Evolutionary conservation across 202 grass and related monocot genomes (phyloP).

Genomic region (Brachypodium distachyon): DNA sequence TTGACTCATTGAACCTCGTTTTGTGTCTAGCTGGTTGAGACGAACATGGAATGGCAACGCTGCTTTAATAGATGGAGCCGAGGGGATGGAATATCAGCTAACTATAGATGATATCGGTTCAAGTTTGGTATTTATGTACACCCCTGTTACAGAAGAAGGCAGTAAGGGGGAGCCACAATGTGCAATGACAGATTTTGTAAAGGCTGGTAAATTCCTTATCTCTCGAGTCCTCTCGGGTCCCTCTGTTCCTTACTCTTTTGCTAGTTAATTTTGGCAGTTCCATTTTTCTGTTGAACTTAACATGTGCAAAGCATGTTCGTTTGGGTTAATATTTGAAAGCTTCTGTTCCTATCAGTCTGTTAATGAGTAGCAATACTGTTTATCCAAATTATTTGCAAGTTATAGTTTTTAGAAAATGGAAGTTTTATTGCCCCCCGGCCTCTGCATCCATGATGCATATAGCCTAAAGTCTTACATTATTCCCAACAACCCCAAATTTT

Average conservation of each 20-base stretch:
- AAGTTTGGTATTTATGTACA: slow-evolving; percentile 87
- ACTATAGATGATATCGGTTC: slow-evolving; percentile 77
- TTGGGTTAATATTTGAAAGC: neutral
- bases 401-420: neutral
- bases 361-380: neutral
- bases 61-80: slow-evolving; percentile 60
- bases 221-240: neutral
- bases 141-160: slow-evolving; percentile 74
- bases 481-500: too few species aligned
- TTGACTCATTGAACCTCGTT: slow-evolving; percentile 25
- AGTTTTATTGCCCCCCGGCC: neutral
- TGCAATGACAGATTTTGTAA: slow-evolving; percentile 76
- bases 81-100: slow-evolving; percentile 73
- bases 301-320: neutral
- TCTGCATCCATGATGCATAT: neutral
- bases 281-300: neutral
- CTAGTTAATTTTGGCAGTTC: slow-evolving; percentile 4
- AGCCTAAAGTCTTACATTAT: too few species aligned
- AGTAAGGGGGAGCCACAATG: slow-evolving; percentile 71
- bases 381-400: neutral
- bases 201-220: slow-evolving; percentile 56
- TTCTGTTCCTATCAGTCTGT: neutral
- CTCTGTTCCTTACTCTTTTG: neutral
- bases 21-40: slow-evolving; percentile 68
- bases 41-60: slow-evolving; percentile 58